These are phyloP conservation scores for Flagelloscypha sp. DNA, from an alignment of 768 basidiomycete genomes.

Conservation along the genomic window DNA sequence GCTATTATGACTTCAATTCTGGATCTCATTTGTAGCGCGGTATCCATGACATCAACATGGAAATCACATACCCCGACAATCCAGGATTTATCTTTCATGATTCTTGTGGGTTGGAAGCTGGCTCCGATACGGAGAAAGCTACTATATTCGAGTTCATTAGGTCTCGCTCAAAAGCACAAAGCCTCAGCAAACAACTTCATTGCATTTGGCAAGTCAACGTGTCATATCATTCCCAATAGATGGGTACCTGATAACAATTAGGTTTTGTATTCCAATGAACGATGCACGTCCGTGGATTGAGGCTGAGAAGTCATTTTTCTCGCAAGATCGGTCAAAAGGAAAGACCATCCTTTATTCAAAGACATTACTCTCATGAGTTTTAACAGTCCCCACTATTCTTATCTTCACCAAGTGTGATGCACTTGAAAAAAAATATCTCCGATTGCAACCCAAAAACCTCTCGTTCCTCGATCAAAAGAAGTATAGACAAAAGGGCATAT, in stretches of 20 bases:
- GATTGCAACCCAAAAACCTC: too few relatives aligned
- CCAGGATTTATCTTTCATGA: conserved; percentile 32
- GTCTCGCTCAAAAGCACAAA: conserved; percentile 11
- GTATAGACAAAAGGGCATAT: conserved; percentile 7
- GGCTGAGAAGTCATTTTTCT: conserved; percentile 23
- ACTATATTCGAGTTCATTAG: conserved; percentile 23
- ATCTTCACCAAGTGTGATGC: conserved; percentile 32
- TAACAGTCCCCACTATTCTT: conserved; percentile 28
- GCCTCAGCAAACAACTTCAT: conserved; percentile 23
- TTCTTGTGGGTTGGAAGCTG: conserved; percentile 32
- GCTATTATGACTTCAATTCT: conserved; percentile 3
- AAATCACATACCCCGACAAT: conserved; percentile 23
- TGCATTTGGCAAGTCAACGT: conserved; percentile 25
- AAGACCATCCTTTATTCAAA: neutral
- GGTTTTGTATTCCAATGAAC: conserved; percentile 30
- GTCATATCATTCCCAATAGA: neutral
- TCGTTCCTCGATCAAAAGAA: conserved; percentile 9
- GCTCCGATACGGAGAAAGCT: conserved; percentile 19
- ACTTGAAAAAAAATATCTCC: conserved; percentile 15
- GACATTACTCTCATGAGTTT: neutral
- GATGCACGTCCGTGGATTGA: conserved; percentile 17
- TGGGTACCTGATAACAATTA: conserved; percentile 9
- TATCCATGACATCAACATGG: conserved; percentile 22
- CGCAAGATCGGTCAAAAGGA: conserved; percentile 19
- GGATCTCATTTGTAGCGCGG: conserved; percentile 22